These are phyloP conservation scores for Botrytis elliptica DNA, from an alignment of 2,329 filamentous ascomycete genomes.

Conservation along the genomic window DNA sequence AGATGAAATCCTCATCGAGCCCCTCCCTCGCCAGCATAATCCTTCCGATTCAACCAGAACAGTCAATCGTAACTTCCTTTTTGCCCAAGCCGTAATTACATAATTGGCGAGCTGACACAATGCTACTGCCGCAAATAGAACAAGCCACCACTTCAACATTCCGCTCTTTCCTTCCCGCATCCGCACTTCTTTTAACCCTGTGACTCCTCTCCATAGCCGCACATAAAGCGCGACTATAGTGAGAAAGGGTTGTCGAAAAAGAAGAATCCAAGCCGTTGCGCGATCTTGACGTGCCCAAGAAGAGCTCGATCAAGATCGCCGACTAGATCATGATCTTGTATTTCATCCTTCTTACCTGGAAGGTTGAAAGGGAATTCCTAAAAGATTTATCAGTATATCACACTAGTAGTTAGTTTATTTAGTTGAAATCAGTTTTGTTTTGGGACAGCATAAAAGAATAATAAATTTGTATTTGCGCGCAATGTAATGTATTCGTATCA, in stretches of 20 bases:
- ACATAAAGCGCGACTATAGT: conserved; percentile 43
- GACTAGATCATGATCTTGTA: neutral
- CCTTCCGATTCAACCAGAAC: neutral
- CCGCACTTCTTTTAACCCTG: neutral
- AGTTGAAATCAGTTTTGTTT: neutral
- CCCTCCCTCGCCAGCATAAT: neutral
- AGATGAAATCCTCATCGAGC: neutral
- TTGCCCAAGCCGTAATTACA: neutral
- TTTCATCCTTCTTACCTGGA: conserved; percentile 11
- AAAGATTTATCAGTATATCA: neutral
- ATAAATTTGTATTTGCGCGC: conserved; percentile 3
- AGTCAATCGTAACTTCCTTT: neutral
- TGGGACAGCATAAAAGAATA: conserved; percentile 10
- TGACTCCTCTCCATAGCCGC: conserved; percentile 50
- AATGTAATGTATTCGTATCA: conserved; percentile 14
- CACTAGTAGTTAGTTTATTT: neutral
- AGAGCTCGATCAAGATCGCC: conserved; percentile 19
- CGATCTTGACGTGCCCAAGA: conserved; percentile 38
- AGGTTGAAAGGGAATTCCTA: neutral
- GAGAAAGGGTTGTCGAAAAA: conserved; percentile 21
- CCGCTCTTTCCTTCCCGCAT: too few species aligned
- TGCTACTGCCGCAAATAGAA: neutral
- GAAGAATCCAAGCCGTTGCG: conserved; percentile 51
- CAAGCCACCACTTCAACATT: neutral
- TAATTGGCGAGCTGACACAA: neutral